Percentiles rank a stretch among this genome's conserved stretches.
These are phyloP conservation scores for Starmerella bombi DNA, from an alignment of 805 yeast genomes.

Conservation along the genomic window DNA sequence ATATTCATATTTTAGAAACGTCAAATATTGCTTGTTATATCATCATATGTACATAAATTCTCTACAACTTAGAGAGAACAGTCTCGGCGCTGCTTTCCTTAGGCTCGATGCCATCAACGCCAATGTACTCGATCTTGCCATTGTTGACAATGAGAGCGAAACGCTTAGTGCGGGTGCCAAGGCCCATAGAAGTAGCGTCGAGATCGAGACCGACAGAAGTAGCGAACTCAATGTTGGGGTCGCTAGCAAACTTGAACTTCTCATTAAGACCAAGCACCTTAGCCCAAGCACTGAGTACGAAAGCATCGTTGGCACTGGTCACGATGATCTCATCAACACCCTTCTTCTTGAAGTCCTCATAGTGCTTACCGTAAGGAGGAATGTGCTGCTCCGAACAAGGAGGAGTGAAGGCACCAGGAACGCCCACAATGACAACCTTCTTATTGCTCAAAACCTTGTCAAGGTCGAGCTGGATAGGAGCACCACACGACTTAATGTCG, in stretches of 20 bases:
- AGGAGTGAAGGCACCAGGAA: slow-evolving; percentile 83
- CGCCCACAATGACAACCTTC: slow-evolving; percentile 56
- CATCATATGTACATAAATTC: background rate
- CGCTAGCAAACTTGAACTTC: slow-evolving; percentile 45
- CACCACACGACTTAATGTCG: slow-evolving; percentile 29
- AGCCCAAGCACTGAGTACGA: slow-evolving; percentile 60
- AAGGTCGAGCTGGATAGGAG: slow-evolving; percentile 28
- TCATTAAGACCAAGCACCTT: slow-evolving; percentile 31
- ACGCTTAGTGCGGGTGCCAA: slow-evolving; percentile 52
- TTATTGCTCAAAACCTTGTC: slow-evolving; percentile 31
- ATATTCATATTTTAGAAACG: too few species aligned
- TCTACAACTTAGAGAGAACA: slow-evolving; percentile 29
- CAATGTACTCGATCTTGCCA: slow-evolving; percentile 41
- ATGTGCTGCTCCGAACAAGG: slow-evolving; percentile 61
- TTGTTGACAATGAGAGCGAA: slow-evolving; percentile 58
- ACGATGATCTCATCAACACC: slow-evolving; percentile 53
- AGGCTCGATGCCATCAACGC: slow-evolving; percentile 36
- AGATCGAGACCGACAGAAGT: slow-evolving; percentile 44
- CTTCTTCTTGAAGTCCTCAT: slow-evolving; percentile 40
- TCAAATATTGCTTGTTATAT: too few species aligned
- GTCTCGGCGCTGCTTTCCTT: slow-evolving; percentile 37
- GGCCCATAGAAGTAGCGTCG: slow-evolving; percentile 41
- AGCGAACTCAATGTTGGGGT: slow-evolving; percentile 50
- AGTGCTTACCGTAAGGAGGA: slow-evolving; percentile 47
- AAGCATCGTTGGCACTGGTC: slow-evolving; percentile 56